Base-by-base conservation (phyloP, 129 eudicot species). In the Cynara cardunculus region DNA sequence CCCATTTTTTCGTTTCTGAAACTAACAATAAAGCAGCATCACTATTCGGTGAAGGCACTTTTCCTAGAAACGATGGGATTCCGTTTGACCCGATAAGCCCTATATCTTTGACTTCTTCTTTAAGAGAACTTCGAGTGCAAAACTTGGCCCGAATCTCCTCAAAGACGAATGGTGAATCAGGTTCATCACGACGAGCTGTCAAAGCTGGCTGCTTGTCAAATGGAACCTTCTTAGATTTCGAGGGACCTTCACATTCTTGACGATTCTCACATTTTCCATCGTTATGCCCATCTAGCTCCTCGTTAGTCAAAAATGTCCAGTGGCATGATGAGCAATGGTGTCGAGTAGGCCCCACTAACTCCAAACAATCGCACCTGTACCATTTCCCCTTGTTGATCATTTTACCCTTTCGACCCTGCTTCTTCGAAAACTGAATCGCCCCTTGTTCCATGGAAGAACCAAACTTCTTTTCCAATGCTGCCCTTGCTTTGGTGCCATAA, bases 241-340 rank as follows among this genome's bases (percentile, higher is more conserved):
- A 22, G 22, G 74, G 73, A 11, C 26, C 73, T 14, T 76, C 70
- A 1, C 67, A 39, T 71, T 83, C 86, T 77, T 77, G 82, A 37
- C 44, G 79, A 41, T 72, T 73, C 61, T 62, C 79, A 71, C 95
- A 87, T 56, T 78, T 80, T 41, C 86, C 87, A 80, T 81, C 79
- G 34, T 64, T 83, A 82, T 91, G 96, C 25, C 85, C 78, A 25
- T 85, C 87, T 25, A 91, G 74, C 76, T 93, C 96, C 78, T 89
- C 91, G 22, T 2, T 49, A n/a, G 85, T 84, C 18, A 46, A 66
- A 85, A 89, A 93, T 3, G 89, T 92, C 66, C 56, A 82, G 72
- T 96, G 99, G 80, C 99, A 96, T 21, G 88, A 74, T 21, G 71
- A 14, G 85, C 99, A 96, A 80, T 96, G 99, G 69, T 69, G 85